Percentiles rank a stretch among this genome's conserved stretches.
Evolutionary conservation across 352 stramenopile genomes (phyloP).

Genomic region (Phytophthora ramorum): DNA sequence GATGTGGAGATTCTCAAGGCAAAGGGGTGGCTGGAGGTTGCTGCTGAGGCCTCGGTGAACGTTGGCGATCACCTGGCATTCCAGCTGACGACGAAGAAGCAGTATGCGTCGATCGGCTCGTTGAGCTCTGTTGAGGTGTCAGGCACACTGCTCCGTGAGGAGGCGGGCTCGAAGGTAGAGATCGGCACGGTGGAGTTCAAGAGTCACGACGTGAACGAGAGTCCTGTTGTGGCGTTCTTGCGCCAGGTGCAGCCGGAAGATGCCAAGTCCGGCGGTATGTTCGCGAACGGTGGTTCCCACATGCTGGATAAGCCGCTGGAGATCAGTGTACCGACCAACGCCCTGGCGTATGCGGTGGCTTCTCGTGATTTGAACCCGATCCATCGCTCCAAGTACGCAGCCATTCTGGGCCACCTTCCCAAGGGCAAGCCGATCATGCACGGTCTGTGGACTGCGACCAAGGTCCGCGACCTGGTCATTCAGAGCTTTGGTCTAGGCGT

Average conservation of each 20-base stretch:
- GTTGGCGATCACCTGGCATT: conserved; percentile 66
- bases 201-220: conserved; percentile 45
- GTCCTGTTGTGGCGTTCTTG: conserved; percentile 56
- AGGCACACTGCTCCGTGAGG: conserved; percentile 51
- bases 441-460: conserved; percentile 89
- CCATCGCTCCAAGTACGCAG: conserved; percentile 79
- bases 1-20: conserved; percentile 66
- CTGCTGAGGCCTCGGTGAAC: conserved; percentile 27
- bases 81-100: conserved; percentile 56
- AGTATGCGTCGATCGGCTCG: conserved; percentile 52
- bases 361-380: conserved; percentile 91
- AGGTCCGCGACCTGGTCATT: conserved; percentile 75
- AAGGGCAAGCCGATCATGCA: conserved; percentile 87
- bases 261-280: conserved; percentile 33
- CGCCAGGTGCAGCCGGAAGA: conserved; percentile 39
- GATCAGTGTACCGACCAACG: conserved; percentile 70
- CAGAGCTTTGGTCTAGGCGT: conserved; percentile 54
- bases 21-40: conserved; percentile 69
- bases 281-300: conserved; percentile 69
- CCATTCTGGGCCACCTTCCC: conserved; percentile 77
- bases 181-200: conserved; percentile 1
- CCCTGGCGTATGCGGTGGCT: conserved; percentile 75
- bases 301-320: conserved; percentile 71
- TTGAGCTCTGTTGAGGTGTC: conserved; percentile 59
- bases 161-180: conserved; percentile 9